Evolutionary conservation across 352 stramenopile genomes (phyloP), one percentile per base, ranked within the genome.

Genomic region (Elongisporangium undulatum): DNA sequence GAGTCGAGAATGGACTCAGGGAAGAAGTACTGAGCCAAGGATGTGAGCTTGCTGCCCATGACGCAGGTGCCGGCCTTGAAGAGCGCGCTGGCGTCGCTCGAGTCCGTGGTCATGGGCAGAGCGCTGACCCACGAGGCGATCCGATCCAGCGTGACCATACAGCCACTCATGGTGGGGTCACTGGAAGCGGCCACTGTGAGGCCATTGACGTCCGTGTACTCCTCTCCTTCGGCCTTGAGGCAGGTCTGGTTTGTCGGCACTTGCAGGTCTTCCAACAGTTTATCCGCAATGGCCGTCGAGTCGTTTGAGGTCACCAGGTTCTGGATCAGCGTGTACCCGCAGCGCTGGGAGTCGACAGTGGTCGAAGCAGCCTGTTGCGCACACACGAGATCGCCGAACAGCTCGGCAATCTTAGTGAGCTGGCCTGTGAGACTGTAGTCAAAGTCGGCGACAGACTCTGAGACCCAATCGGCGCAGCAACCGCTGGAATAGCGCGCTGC

Each of bases 341-440:
- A 89, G 21, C 71, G 68, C 61, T 87, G 77, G 19, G 68, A 71
- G 63, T 57, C 69, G 17, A 68, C 67, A 24, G 66, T 66, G 29
- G 61, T 65, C 51, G 74, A 77, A 2, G 74, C 65, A 20, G 68
- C 78, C 61, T 89, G 79, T 51, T 58, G 74, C 39, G 79, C 68
- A 50, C 79, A 89, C 29, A 82, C 55, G 23, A 82, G 52, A 59
- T 87, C 71, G 5, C 77, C 79, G 0, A 83, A 41, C 29, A 87
- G 67, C 63, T 87, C 75, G 41, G 67, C 68, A 16, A 82, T 62
- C 62, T 86, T 86, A 60, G 66, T 74, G 58, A 87, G 61, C 45
- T 86, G 72, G 15, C 74, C 75, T 34, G 77, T 81, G 61, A 87
- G 58, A n/a, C 77, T 72, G 67, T 86, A 90, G 61, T 77, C 76